phyloP scores from a whole-genome alignment of 441 rosid genomes.

The Erodium moschatum region DNA sequence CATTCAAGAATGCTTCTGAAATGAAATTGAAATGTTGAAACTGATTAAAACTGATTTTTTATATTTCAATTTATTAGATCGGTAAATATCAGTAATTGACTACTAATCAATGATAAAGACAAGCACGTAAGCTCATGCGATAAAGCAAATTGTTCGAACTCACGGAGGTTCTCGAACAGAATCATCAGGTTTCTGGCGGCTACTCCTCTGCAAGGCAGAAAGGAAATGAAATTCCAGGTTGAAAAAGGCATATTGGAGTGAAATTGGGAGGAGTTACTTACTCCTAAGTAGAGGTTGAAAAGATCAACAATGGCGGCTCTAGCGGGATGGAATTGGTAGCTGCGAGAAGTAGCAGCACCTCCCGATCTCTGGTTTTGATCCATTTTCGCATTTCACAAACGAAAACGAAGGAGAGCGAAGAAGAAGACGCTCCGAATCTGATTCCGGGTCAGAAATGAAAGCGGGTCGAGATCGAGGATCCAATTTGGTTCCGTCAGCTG shows the following conservation, averaged over 20 bases:
- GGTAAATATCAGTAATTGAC: background rate
- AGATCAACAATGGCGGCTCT: conserved; percentile 60
- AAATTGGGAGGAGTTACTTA: conserved; percentile 17
- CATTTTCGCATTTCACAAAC: conserved; percentile 20
- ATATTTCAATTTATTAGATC: too few species aligned
- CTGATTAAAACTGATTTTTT: too few species aligned
- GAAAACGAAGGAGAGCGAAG: background rate
- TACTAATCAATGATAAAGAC: background rate
- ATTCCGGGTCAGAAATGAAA: background rate
- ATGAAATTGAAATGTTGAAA: too few species aligned
- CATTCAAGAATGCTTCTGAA: too few species aligned
- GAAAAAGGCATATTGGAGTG: background rate
- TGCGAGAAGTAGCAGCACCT: conserved; percentile 40
- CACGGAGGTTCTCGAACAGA: conserved; percentile 66
- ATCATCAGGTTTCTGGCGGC: conserved; percentile 61
- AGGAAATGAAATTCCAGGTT: background rate
- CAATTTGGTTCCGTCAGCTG: too few species aligned
- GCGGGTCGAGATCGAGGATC: too few species aligned
- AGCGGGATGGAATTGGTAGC: conserved; percentile 58
- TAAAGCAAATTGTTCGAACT: conserved; percentile 19
- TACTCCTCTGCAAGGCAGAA: conserved; percentile 44
- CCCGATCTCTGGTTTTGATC: conserved; percentile 46
- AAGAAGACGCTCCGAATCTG: background rate
- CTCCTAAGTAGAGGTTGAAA: conserved; percentile 77
- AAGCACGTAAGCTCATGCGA: background rate